Evolutionary conservation across 768 basidiomycete genomes (phyloP), one percentile per base, ranked within the genome.

Genomic region (Boletus tomentosulus): DNA sequence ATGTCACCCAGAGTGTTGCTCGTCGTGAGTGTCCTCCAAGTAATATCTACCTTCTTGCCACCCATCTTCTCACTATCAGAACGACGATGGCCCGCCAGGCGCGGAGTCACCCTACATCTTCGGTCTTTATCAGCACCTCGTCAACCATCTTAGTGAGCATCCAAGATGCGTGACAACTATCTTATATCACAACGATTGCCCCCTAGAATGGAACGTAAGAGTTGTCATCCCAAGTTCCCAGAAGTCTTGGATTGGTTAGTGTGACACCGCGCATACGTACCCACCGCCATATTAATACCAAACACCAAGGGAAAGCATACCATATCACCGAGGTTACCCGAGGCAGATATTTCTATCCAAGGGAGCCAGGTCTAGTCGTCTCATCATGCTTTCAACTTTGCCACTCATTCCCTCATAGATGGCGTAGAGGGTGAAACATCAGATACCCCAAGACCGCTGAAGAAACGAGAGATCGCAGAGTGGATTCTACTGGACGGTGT

Each of bases 401-500:
- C 42, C 39, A 37, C 41, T 54, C 45, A 50, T 39, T 37, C 34
- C 6, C 33, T 57, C 27, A 9, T 48, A 57, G 47, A 60, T 74
- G 88, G 90, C 57, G 81, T 86, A 13, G 59, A 70, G 34, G 92
- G 94, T 1, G 92, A 95, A 61, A 81, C 72, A 16, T 82, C 86
- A 10, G 65, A 72, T 19, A 63, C 62, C 25, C 75, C 88, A 22
- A 76, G 95, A 51, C 84, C 87, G 6, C 68, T 94, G 47, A 80
- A 82, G 64, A 81, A 85, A 6, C 86, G 83, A 35, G 93, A 95
- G 73, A 73, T 86, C 49, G 82, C 82, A 25, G 92, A 97, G 73
- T 98, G 95, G 95, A 84, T 97, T 53, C 78, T 98, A 25, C 73
- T 97, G 6, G 89, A 92, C 55, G 90, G 89, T 15, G 90, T 92